Evolutionary conservation across 83 land plant species (phyloP), one percentile per base, ranked within the genome.

Genomic region (Thuja plicata): DNA sequence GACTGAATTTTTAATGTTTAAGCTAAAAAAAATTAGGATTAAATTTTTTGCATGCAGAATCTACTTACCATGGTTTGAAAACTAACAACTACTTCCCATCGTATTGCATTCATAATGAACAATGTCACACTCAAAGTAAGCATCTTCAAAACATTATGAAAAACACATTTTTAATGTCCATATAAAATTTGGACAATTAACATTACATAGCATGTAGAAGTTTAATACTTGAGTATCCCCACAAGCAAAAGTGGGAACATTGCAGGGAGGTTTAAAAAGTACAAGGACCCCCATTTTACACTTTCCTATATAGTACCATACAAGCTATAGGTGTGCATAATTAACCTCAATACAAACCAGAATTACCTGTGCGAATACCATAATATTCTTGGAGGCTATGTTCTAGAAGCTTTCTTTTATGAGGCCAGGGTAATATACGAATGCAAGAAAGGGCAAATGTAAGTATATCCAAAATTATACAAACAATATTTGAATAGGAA

Each of bases 151-250:
- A 45, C 35, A 83, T 83, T 45, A 6, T 24, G 32, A 83, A 43
- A 45, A 83, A 27, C 85, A 46, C 48, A 30, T n/a, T 30, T 43
- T 83, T 83, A 13, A 13, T 46, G 55, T 83, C 85, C 85, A 83
- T 46, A 83, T 45, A 48, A 13, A 83, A 83, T 83, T 83, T 83
- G 85, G 85, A 48, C 85, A 8, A 83, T 40, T n/a, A 16, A 30
- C 30, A 83, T n/a, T n/a, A 46, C 54, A 83, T 83, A 8, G 24
- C 77, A 45, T 82, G 41, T 41, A 41, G 55, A 48, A 76, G 79
- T 35, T 76, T 35, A 43, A 52, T 30, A 34, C 27, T 83, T 54
- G 32, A n/a, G 16, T n/a, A 43, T 13, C 24, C 16, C 50, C 30
- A 45, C 85, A 45, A 45, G 48, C n/a, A 81, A 81, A 45, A 82